Evolutionary conservation across 176 grass and related monocot species (phyloP).

Genomic region (Ensete glaucum): DNA sequence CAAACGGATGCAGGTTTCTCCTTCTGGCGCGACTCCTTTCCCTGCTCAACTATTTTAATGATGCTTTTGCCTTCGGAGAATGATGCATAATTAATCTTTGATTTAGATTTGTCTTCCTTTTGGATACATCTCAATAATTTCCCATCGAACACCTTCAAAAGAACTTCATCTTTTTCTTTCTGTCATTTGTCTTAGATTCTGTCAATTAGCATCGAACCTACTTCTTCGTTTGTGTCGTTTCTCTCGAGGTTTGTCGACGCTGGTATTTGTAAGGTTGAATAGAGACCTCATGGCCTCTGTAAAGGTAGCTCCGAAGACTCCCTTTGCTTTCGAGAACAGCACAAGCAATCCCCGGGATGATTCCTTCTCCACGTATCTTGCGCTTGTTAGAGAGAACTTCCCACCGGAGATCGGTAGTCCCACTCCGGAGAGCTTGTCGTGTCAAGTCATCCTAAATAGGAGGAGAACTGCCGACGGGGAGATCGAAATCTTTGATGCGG

Average conservation of each 20-base stretch:
- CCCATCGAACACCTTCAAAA: no score
- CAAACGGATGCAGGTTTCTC: no score
- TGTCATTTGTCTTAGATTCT: not conserved
- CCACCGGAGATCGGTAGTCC: not conserved
- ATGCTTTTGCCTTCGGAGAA: no score
- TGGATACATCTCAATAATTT: not conserved
- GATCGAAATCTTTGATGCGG: constrained; percentile 16
- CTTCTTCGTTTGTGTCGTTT: no score
- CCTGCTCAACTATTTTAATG: no score
- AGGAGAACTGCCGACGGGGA: not conserved
- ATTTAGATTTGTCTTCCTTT: not conserved
- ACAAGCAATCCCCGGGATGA: constrained; percentile 1
- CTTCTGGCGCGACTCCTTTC: no score
- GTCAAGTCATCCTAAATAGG: constrained; percentile 3
- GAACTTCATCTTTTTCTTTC: no score
- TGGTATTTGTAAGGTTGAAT: not conserved
- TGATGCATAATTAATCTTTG: no score
- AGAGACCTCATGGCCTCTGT: not conserved
- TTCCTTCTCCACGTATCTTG: constrained; percentile 6
- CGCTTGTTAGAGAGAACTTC: not conserved
- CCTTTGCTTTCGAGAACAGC: not conserved
- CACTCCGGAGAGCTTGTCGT: not conserved
- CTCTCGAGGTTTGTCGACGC: no score
- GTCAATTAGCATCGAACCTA: not conserved
- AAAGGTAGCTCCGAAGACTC: not conserved